These are phyloP conservation scores for Arachnomyces sp. DNA, from an alignment of 2,329 filamentous ascomycete genomes.

Conservation along the genomic window DNA sequence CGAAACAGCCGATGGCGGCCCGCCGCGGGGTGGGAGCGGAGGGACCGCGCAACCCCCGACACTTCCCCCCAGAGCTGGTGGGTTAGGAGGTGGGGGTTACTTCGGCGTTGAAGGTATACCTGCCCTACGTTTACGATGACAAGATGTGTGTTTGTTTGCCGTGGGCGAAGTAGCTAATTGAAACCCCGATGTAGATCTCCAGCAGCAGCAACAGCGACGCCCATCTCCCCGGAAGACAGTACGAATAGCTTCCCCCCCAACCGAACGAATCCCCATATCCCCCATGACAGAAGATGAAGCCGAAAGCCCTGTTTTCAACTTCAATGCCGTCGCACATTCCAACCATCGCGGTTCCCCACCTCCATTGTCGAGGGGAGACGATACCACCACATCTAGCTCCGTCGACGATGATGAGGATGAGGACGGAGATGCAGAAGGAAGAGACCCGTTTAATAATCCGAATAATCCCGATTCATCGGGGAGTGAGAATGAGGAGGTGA, in stretches of 20 bases:
- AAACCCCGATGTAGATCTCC: not conserved
- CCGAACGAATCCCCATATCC: conserved; percentile 2
- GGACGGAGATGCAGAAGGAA: conserved; percentile 16
- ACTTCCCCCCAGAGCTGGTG: conserved; percentile 8
- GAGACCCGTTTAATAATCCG: conserved; percentile 19
- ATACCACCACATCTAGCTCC: conserved; percentile 19
- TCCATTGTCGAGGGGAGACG: conserved; percentile 17
- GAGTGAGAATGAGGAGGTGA: conserved; percentile 19
- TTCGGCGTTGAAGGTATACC: conserved; percentile 1
- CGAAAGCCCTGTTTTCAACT: not conserved
- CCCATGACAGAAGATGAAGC: not conserved
- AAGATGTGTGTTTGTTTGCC: too few relatives aligned
- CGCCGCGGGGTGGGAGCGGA: conserved; percentile 17
- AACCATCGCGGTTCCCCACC: conserved; percentile 11
- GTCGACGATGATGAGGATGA: conserved; percentile 30
- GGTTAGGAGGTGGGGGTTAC: not conserved
- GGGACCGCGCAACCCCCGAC: conserved; percentile 10
- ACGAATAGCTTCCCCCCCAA: conserved; percentile 33
- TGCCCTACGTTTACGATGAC: too few relatives aligned
- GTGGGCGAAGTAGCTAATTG: too few relatives aligned
- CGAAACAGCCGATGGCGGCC: conserved; percentile 17
- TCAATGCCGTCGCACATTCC: not conserved
- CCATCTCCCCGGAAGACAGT: conserved; percentile 15
- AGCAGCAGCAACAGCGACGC: too few relatives aligned
- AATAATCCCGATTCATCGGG: conserved; percentile 26